These are phyloP conservation scores for Fomitopsis betulina DNA, from an alignment of 1,284 basidiomycete species.

Conservation along the genomic window DNA sequence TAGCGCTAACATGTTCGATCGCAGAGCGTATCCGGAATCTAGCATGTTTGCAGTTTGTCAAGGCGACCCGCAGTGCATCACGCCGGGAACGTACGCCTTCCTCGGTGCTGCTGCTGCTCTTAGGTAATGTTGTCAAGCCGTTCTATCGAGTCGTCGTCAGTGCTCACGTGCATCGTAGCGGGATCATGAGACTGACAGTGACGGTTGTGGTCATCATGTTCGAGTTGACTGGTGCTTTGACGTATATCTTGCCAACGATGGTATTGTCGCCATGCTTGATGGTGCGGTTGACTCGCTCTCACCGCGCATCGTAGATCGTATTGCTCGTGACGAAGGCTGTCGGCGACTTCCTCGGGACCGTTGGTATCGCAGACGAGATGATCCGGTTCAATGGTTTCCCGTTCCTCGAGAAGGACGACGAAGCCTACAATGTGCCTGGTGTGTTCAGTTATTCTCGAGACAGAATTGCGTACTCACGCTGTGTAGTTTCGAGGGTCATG, in stretches of 20 bases:
- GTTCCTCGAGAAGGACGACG: slow-evolving; percentile 92
- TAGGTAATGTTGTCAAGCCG: slow-evolving; percentile 44
- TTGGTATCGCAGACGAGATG: slow-evolving; percentile 95
- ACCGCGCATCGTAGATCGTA: slow-evolving; percentile 64
- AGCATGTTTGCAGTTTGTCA: slow-evolving; percentile 89
- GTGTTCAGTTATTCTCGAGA: slow-evolving; percentile 17
- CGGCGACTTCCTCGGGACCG: slow-evolving; percentile 90
- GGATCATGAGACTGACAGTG: slow-evolving; percentile 95
- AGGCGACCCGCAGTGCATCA: slow-evolving; percentile 94
- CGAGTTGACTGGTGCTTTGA: slow-evolving; percentile 97
- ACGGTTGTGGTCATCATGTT: slow-evolving; percentile 99
- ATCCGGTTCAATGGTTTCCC: slow-evolving; percentile 98
- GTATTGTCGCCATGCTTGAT: slow-evolving; percentile 36
- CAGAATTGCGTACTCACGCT: not conserved
- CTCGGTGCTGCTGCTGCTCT: slow-evolving; percentile 93
- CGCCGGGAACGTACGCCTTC: slow-evolving; percentile 96
- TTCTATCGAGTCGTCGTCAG: not conserved
- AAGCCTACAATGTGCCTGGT: slow-evolving; percentile 88
- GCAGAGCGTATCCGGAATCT: slow-evolving; percentile 77
- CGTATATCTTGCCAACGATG: slow-evolving; percentile 98
- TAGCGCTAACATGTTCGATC: not conserved
- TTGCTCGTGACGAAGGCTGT: slow-evolving; percentile 96
- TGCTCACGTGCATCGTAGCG: slow-evolving; percentile 41
- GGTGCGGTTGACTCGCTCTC: not conserved
- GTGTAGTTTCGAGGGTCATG: slow-evolving; percentile 86